Percentiles rank a stretch among this genome's conserved stretches.
phyloP scores from a whole-genome alignment of 1,284 basidiomycete species.

The Cryptococcus maquisensis region DNA sequence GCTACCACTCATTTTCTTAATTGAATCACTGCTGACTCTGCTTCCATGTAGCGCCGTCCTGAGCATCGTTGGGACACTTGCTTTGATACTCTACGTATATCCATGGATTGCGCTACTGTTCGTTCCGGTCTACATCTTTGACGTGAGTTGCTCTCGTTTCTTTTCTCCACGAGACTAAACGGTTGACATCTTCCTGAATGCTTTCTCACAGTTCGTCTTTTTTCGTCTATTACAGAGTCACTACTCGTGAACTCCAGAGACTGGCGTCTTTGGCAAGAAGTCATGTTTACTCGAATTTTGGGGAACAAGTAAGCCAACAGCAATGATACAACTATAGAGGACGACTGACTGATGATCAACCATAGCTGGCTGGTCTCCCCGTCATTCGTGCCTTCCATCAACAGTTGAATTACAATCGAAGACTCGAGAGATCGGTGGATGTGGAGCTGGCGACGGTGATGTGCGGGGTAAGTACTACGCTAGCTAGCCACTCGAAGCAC shows the following conservation, averaged over 20 bases:
- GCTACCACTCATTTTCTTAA: background rate
- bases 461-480: no score
- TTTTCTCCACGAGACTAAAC: background rate
- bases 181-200: no score
- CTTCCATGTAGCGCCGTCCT: background rate
- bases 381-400: slow-evolving; percentile 33
- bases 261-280: slow-evolving; percentile 29
- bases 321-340: no score
- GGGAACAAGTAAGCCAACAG: slow-evolving; percentile 28
- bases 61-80: slow-evolving; percentile 26
- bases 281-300: slow-evolving; percentile 31
- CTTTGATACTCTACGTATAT: slow-evolving; percentile 29
- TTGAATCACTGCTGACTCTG: background rate
- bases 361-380: slow-evolving; percentile 24
- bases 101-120: slow-evolving; percentile 25
- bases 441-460: slow-evolving; percentile 16
- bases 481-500: no score
- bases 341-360: background rate
- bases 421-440: slow-evolving; percentile 23
- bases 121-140: slow-evolving; percentile 27
- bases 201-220: slow-evolving; percentile 13
- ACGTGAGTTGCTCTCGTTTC: slow-evolving; percentile 14
- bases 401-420: slow-evolving; percentile 19
- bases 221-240: slow-evolving; percentile 28
- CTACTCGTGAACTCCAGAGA: slow-evolving; percentile 34